phyloP scores from a whole-genome alignment of 2,329 filamentous ascomycete genomes.

The Cordyceps cateniannulata region DNA sequence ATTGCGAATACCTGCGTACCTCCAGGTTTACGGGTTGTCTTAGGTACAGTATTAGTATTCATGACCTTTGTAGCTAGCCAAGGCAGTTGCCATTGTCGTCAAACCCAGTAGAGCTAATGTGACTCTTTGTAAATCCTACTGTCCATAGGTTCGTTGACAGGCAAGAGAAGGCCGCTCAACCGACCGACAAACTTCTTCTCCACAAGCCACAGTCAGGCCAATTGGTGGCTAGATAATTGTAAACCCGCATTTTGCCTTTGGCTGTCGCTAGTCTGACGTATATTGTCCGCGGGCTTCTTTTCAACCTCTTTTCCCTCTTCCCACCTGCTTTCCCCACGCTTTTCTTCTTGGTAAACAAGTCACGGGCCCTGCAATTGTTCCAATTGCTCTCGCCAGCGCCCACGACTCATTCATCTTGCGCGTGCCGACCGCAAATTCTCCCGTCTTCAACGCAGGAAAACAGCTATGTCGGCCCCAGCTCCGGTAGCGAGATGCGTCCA shows the following conservation, averaged over 20 bases:
- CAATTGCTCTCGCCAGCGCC: constrained; percentile 5
- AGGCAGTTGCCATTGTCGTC: neutral
- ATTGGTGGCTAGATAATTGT: constrained; percentile 14
- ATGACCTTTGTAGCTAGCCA: neutral
- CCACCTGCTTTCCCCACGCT: constrained; percentile 21
- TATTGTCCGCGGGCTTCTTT: neutral
- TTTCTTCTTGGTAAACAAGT: neutral
- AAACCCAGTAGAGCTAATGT: neutral
- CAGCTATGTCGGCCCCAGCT: constrained; percentile 29
- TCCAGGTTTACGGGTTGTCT: neutral
- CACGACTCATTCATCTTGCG: neutral
- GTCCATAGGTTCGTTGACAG: neutral
- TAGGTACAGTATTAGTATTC: neutral
- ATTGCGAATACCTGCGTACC: neutral
- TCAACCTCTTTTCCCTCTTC: neutral
- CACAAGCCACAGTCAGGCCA: constrained; percentile 5
- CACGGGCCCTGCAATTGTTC: neutral
- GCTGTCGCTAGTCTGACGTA: constrained; percentile 7
- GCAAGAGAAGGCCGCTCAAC: neutral
- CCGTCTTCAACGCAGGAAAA: neutral
- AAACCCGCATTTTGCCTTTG: constrained; percentile 9
- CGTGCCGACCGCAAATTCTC: neutral
- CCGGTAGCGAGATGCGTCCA: constrained; percentile 34
- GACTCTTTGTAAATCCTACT: neutral
- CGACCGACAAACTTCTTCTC: neutral